Evolutionary conservation across 2,329 filamentous ascomycete species (phyloP), one percentile per base, ranked within the genome.

Genomic region (Cladosporium cucumerinum): DNA sequence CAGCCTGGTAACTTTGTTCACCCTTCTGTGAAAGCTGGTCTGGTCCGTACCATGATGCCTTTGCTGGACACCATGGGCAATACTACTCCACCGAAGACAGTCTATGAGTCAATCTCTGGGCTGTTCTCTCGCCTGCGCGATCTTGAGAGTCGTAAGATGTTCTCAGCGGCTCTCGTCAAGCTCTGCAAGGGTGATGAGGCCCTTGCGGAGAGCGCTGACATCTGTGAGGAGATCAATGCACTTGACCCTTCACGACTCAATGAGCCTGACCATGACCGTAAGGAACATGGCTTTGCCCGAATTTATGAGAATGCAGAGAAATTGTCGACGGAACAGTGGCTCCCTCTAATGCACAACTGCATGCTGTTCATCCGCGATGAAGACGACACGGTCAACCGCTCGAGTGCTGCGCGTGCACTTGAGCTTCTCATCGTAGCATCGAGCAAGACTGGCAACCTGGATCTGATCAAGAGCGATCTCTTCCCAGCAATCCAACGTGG

Each of bases 91-190:
- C 66, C 61, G 61, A 79, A 84, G 52, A 83, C 85, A 39, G 86
- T 96, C 0, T 96, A 90, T 74, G 82, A 86, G 54, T 91, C 91
- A 0, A 79, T 95, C 11, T 89, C 91, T 4, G 88, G 91, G 0
- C 84, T 98, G 36, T 98, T 97, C 74, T 91, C 92, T 63, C 97
- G 93, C 75, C 94, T 98, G 80, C 91, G 88, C 71, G 93, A 98
- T 75, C 85, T 88, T 51, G 80, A 86, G 51, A 96, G 92, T 73
- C 86, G 95, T 63, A 83, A 88, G 67, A 83, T 91, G 0, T 79
- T 98, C 30, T 90, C 90, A 18, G 83, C 87, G 52, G 89, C 96
- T 3, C 79, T 98, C 8, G 77, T 83, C 16, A 88, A 89, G 21
- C 87, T 97, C 66, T 87, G 91, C 1, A 79, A 83, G 8, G 86